phyloP scores from a whole-genome alignment of 2,329 filamentous ascomycete species.

The Microdochium trichocladiopsis region DNA sequence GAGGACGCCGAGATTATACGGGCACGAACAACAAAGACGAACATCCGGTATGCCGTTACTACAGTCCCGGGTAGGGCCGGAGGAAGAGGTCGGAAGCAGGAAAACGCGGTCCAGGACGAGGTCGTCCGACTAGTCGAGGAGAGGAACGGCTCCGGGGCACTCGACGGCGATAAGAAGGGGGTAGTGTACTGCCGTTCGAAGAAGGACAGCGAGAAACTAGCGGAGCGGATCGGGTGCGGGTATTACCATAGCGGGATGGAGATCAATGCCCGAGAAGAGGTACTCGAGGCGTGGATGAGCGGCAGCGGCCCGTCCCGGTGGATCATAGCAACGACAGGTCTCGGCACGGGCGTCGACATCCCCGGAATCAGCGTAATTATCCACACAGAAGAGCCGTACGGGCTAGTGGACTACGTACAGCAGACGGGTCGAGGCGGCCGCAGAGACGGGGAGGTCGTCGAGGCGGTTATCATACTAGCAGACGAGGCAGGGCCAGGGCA shows the following conservation, averaged over 20 bases:
- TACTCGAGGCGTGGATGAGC: too few species aligned
- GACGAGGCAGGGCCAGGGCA: too few species aligned
- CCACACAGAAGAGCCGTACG: too few species aligned
- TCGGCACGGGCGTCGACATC: too few species aligned
- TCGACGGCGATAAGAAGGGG: neutral
- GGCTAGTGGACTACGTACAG: too few species aligned
- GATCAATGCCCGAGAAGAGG: neutral
- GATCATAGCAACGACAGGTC: too few species aligned
- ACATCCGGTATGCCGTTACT: neutral
- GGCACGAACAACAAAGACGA: neutral
- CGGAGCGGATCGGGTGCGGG: too few species aligned
- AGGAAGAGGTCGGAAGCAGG: neutral
- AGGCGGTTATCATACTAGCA: too few species aligned
- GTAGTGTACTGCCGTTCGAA: neutral
- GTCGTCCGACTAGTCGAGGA: neutral
- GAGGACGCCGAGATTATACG: neutral
- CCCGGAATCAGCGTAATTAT: too few species aligned
- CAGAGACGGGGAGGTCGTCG: too few species aligned
- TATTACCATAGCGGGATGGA: neutral
- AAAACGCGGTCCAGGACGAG: neutral
- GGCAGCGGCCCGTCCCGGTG: too few species aligned
- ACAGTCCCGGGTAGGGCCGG: neutral
- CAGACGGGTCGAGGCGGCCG: too few species aligned
- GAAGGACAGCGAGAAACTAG: neutral
- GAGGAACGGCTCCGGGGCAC: neutral